A percentile compares a stretch with the other conserved stretches of the same genome.
Evolutionary conservation across 208 protist species (phyloP).

Genomic region (Ichthyophonus hoferi): DNA sequence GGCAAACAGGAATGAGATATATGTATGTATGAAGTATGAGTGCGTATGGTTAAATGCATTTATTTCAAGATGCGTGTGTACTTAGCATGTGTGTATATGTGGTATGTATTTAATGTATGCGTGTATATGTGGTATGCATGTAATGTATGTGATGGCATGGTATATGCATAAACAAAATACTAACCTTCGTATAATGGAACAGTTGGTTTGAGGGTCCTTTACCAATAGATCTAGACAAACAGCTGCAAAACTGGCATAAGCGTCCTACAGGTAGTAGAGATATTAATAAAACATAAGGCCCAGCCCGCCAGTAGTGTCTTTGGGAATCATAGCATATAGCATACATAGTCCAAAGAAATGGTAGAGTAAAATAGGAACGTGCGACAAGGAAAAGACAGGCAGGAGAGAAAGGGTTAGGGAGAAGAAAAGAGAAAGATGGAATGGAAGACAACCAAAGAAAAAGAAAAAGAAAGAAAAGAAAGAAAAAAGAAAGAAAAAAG

Average conservation of each 20-base stretch:
- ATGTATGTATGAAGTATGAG: not conserved
- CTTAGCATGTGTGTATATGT: too few species aligned
- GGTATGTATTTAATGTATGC: too few species aligned
- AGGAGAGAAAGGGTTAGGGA: not conserved
- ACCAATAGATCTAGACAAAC: not conserved
- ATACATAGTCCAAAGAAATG: too few species aligned
- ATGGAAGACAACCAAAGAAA: not conserved
- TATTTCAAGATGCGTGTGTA: too few species aligned
- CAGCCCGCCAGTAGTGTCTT: too few species aligned
- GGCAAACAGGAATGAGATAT: too few species aligned
- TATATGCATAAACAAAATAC: not conserved
- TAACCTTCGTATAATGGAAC: not conserved
- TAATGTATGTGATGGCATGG: not conserved
- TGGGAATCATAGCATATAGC: too few species aligned
- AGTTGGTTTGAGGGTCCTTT: not conserved
- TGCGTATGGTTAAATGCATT: too few species aligned
- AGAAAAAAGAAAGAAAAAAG: not conserved
- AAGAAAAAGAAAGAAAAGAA: not conserved
- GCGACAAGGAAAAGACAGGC: not conserved
- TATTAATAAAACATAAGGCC: too few species aligned
- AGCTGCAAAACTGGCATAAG: too few species aligned
- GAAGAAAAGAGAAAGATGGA: not conserved
- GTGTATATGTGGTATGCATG: too few species aligned
- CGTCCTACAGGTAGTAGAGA: too few species aligned
- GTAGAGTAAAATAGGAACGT: not conserved